Base-by-base conservation (phyloP, 352 stramenopile genomes). In the Pythium aristosporum region DNA sequence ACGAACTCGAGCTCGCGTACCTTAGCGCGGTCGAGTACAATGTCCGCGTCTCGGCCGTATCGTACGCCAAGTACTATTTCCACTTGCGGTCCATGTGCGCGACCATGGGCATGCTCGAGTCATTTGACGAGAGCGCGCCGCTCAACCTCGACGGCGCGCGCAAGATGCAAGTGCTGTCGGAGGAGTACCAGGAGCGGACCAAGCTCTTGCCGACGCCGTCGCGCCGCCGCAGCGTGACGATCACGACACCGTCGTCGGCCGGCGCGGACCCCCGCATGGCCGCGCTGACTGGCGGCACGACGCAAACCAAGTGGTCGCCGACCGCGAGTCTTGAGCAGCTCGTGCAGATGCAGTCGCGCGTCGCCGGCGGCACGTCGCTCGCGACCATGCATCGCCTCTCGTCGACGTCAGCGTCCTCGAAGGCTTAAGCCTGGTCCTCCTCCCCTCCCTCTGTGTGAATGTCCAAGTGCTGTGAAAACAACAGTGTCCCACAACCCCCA, bases 51-150 rank as follows among this genome's bases (percentile, higher is more conserved):
- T 91, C 88, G 28, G 85, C 87, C 0, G 85, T 87, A 47, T 93
- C 86, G 57, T 96, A 96, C 65, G 88, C 85, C 63, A 96, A 95
- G 79, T 98, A 99, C 72, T 99, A 99, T 74, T 99, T 99, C 68
- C 87, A 98, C 56, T 67, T 99, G 59, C 91, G 96, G 44, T 95
- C 88, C 5, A 98, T 98, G 90, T 87, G 96, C 32, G 94, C 94
- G 23, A 85, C 85, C 12, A 97, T 98, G 83, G 84, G 84, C 10
- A 80, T 90, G 62, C 58, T 92, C 56, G 71, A 75, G 63, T 74
- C 80, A 0, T 92, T 92, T 51, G 86, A 92, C 36, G 80, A 88
- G 65, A 91, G 79, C 51, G 81, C 77, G 46, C 87, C 87, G 41
- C 61, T 95, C 11, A 95, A 94, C 56, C 42, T 95, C 34, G 87